These are phyloP conservation scores for Solanum commersonii DNA, from an alignment of 257 asterid species.

Conservation along the genomic window DNA sequence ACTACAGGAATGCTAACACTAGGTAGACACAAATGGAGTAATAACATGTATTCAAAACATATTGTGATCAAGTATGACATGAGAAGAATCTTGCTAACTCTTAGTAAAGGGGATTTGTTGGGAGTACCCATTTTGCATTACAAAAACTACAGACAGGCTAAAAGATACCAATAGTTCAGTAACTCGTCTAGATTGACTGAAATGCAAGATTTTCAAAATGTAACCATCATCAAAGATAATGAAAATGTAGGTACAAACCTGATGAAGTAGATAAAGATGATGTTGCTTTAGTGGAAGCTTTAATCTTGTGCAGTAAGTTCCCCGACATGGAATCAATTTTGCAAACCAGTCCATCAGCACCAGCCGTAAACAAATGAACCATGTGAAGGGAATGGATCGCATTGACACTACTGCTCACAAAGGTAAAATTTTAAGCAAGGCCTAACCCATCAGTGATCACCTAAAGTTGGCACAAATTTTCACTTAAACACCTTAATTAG, in stretches of 20 bases:
- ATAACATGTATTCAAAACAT: not conserved
- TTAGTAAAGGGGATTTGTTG: not conserved
- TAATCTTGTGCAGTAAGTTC: too few species aligned
- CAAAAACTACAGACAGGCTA: not conserved
- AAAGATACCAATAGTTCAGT: not conserved
- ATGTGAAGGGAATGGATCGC: slow-evolving; percentile 4
- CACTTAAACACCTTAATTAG: too few species aligned
- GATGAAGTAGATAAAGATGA: too few species aligned
- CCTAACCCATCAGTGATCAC: too few species aligned
- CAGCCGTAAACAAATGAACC: too few species aligned
- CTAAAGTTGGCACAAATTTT: too few species aligned
- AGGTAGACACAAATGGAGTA: not conserved
- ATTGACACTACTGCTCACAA: slow-evolving; percentile 57
- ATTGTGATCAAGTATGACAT: not conserved
- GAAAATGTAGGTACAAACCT: not conserved
- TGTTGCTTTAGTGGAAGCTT: too few species aligned
- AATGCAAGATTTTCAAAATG: not conserved
- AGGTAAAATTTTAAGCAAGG: not conserved
- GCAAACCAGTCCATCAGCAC: too few species aligned
- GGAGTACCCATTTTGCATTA: not conserved
- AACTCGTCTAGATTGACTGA: not conserved
- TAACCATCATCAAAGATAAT: not conserved
- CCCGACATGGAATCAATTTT: too few species aligned
- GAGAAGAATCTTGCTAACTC: not conserved
- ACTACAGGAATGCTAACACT: not conserved